Evolutionary conservation across 2,329 filamentous ascomycete genomes (phyloP), one percentile per base, ranked within the genome.

Genomic region (Raffaelea deltoideospora): DNA sequence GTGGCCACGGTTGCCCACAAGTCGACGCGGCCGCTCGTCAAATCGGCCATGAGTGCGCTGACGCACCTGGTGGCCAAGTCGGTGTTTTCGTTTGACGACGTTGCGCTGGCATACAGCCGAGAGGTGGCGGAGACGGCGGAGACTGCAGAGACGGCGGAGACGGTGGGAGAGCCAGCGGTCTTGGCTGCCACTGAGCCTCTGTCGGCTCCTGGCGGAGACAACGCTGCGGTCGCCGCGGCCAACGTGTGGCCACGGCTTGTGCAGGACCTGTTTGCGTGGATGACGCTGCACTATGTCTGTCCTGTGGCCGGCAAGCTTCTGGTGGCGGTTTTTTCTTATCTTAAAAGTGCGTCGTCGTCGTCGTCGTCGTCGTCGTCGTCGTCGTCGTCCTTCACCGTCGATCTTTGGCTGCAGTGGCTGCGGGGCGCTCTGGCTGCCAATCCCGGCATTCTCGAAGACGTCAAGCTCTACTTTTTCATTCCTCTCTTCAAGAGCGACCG

Each of bases 41-140:
- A 84, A 51, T 79, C 79, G 26, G 72, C 76, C 7, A 67, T 85
- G 42, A 76, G 77, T 48, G 69, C 69, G 14, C 57, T 84, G 27
- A 74, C 79, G 33, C 67, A 76, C 47, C 69, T 85, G 39, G 50
- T 85, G 4, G 58, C 63, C 33, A 84, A 80, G 51, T 58, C 61
- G 3, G 60, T 76, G 11, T 55, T 79, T 20, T 59, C 57, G 47
- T 47, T 67, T 38, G 50, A 59, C 38, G 57, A 70, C 40, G 53
- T 73, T 23, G 52, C 57, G 10, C 46, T 48, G 14, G 59, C 55
- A 19, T 73, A 71, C 44, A 7, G 28, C n/a, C 47, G 43, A 26
- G 45, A 50, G 18, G 46, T 53, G 9, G 50, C 54, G 34, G 3
- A 3, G 7, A 11, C 14, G 26, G 26, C 14, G 7, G 10, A 28